Base-by-base conservation (phyloP, 2,329 filamentous ascomycete genomes). In the Colletotrichum tropicicola region DNA sequence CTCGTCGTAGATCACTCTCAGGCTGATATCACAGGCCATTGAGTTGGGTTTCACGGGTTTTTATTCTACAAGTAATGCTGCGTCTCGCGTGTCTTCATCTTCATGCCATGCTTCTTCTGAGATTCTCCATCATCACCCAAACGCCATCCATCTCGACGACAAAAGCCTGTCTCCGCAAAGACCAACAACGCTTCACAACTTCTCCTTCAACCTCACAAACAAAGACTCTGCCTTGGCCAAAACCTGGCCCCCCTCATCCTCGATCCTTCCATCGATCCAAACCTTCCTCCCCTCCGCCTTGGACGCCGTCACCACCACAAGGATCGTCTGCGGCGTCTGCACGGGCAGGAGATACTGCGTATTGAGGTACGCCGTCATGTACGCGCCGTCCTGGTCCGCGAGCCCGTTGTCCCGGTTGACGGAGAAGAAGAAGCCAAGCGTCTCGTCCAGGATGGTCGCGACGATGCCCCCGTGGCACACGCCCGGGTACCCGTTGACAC, bases 401-500 rank as follows among this genome's bases (percentile, higher is more conserved):
- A 69, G 66, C 0, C 71, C 73, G 4, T 71, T 56, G 61, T 77
- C 76, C 19, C 68, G 56, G 52, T 81, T 81, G 28, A 81, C 65
- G 44, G 78, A 77, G 30, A 76, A 72, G 21, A 81, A 59, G 3
- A 69, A 69, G 4, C 78, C 77, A 69, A 78, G 75, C 10, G 73
- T 69, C 73, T 80, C 79, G 49, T 81, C 79, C 27, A 78, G 65
- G 52, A 81, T 63, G 13, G 78, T 69, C 54, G 74, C 73, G 15
- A 74, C 72, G 60, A 80, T 69, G 21, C 79, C 79, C 5, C 79
- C 79, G 62, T 80, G 79, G 7, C 77, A 67, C 12, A 79, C 63
- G 21, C 68, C 68, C 1, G 73, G 67, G 47, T 72, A 76, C 3
- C 79, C 77, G 10, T 70, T 74, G 7, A 80, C 69, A 3, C 75